Evolutionary conservation across 768 basidiomycete species (phyloP), one percentile per base, ranked within the genome.

Genomic region (Mycena haematopus): DNA sequence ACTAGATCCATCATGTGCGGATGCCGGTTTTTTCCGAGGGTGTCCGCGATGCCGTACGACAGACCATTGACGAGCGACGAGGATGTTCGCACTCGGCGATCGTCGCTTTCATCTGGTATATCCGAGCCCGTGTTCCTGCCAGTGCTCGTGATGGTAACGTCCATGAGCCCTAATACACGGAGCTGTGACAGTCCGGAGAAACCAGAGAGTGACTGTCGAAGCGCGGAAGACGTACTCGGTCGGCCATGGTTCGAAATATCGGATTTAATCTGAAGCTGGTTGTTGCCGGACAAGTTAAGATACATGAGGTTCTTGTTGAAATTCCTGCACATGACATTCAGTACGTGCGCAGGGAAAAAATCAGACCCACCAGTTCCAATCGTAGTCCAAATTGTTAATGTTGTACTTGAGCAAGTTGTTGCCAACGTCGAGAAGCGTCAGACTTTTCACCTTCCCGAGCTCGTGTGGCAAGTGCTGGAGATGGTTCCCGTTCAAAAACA

Each of bases 361-460:
- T 35, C 22, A 15, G 27, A 78, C 86, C 51, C 66, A 96, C 96
- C 97, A 99, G 74, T 99, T 99, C 96, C 96, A 99, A 76, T 99
- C 97, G 74, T 95, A 99, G 73, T 96, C 93, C 90, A 90, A 95
- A 71, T 99, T 99, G 68, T 93, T 92, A 68, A 97, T 95, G 73
- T 99, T 99, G 76, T 99, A 99, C 82, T 92, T 94, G 76, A 99
- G 80, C 55, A 87, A 75, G 73, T 99, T 99, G 73, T 90, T 95
- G 10, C 97, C 96, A 5, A 92, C 96, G 71, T 99, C 97, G 68
- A 99, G 80, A 33, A 91, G 86, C 56, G 82, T 84, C 68, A 99
- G 78, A 47, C 83, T 88, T 71, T 84, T 83, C 61, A 97, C 84
- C 72, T 93, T 92, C 33, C 88, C 89, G 51, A 99, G 74, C 72